phyloP scores from a whole-genome alignment of 2,329 filamentous ascomycete genomes.

The Fusarium succisae region DNA sequence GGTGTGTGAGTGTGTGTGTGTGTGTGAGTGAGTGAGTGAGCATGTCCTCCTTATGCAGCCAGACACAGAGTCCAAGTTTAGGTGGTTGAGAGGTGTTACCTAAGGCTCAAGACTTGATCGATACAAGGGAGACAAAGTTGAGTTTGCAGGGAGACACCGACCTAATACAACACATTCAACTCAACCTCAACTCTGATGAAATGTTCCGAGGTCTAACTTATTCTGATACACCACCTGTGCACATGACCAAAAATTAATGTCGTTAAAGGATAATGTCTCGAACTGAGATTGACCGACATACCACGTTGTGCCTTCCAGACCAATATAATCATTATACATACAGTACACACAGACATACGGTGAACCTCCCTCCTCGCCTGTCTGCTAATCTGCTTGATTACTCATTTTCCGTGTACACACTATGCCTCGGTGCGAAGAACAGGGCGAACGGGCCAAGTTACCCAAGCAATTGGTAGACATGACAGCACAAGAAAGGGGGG shows the following conservation, averaged over 20 bases:
- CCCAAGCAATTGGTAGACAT: slow-evolving; percentile 24
- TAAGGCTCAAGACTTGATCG: slow-evolving; percentile 13
- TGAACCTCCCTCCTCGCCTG: slow-evolving; percentile 8
- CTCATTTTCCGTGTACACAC: not conserved
- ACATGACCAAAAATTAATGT: slow-evolving; percentile 30
- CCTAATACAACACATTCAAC: slow-evolving; percentile 29
- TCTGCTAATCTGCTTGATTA: not conserved
- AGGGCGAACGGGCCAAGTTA: slow-evolving; percentile 36
- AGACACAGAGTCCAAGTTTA: not conserved
- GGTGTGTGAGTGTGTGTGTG: slow-evolving; percentile 2
- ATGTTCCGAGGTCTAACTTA: slow-evolving; percentile 16
- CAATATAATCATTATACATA: slow-evolving; percentile 25
- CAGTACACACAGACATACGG: slow-evolving; percentile 22
- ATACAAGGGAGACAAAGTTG: slow-evolving; percentile 28
- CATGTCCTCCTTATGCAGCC: slow-evolving; percentile 20
- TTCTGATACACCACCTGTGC: slow-evolving; percentile 16
- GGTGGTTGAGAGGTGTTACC: slow-evolving; percentile 11
- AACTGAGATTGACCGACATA: slow-evolving; percentile 38
- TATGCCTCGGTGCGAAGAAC: slow-evolving; percentile 17
- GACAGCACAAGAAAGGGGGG: slow-evolving; percentile 32
- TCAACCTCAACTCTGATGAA: slow-evolving; percentile 21
- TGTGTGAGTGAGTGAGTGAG: not conserved
- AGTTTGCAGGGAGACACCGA: slow-evolving; percentile 22
- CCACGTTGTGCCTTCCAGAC: slow-evolving; percentile 6
- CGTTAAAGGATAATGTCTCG: slow-evolving; percentile 27